These are phyloP conservation scores for Daldinia sp. DNA, from an alignment of 2,329 filamentous ascomycete genomes.

Conservation along the genomic window DNA sequence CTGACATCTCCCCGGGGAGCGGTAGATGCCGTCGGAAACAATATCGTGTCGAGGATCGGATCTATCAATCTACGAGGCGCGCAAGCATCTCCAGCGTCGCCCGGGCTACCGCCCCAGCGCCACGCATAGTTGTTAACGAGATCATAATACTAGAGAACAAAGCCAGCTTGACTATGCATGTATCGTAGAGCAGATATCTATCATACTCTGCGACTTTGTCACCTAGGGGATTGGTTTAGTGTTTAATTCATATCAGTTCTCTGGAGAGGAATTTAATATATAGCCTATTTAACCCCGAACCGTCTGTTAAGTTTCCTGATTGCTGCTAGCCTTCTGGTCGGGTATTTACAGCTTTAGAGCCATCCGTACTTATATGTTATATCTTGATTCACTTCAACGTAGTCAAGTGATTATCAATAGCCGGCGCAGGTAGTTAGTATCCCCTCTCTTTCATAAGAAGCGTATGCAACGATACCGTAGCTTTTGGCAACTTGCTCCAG, in stretches of 20 bases:
- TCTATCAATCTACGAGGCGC: slow-evolving; percentile 77
- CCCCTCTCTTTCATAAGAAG: background rate
- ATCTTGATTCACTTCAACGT: background rate
- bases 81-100: slow-evolving; percentile 32
- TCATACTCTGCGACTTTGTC: slow-evolving; percentile 7
- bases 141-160: background rate
- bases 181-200: slow-evolving; percentile 1
- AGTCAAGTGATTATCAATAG: background rate
- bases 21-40: slow-evolving; percentile 92
- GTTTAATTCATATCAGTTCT: slow-evolving; percentile 26
- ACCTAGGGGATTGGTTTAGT: slow-evolving; percentile 14
- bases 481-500: background rate
- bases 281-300: slow-evolving; percentile 19
- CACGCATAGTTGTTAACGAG: slow-evolving; percentile 2
- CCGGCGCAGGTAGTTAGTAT: background rate
- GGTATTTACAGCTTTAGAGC: background rate
- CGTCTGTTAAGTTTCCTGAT: background rate
- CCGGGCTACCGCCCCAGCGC: slow-evolving; percentile 38
- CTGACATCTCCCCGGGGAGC: slow-evolving; percentile 88
- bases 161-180: slow-evolving; percentile 8
- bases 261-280: slow-evolving; percentile 30
- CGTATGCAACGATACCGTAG: background rate
- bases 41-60: slow-evolving; percentile 87
- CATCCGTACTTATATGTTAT: background rate
- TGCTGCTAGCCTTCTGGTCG: background rate